Evolutionary conservation across 495 filamentous ascomycete species (phyloP).

Genomic region (Aspergillus heteromorphus): DNA sequence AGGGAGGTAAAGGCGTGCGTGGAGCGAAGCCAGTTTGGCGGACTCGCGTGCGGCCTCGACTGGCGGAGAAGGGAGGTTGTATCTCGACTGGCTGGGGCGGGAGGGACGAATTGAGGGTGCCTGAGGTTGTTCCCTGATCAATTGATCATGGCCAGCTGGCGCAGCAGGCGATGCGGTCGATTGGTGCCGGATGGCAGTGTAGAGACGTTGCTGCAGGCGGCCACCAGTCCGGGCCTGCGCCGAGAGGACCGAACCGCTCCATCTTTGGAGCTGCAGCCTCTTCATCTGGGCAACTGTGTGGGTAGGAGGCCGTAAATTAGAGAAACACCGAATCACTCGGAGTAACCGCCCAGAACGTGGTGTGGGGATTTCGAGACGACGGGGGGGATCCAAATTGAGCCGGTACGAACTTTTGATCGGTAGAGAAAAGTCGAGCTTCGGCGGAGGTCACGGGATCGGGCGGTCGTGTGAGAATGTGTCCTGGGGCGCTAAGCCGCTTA

Average conservation of each 20-base stretch:
- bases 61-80: slow-evolving; percentile 58
- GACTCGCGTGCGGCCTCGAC: slow-evolving; percentile 64
- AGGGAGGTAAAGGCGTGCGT: slow-evolving; percentile 82
- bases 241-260: slow-evolving; percentile 65
- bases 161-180: slow-evolving; percentile 33
- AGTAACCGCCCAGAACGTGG: slow-evolving; percentile 3
- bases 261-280: slow-evolving; percentile 64
- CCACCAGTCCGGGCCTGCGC: slow-evolving; percentile 47
- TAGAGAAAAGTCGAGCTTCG: slow-evolving; percentile 43
- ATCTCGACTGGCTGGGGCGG: slow-evolving; percentile 28
- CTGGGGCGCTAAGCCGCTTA: slow-evolving; percentile 25
- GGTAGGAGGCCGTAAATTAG: slow-evolving; percentile 5
- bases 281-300: slow-evolving; percentile 50
- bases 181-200: slow-evolving; percentile 31
- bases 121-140: slow-evolving; percentile 16
- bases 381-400: slow-evolving; percentile 5
- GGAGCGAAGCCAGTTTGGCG: slow-evolving; percentile 88
- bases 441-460: slow-evolving; percentile 40
- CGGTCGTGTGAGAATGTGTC: slow-evolving; percentile 30
- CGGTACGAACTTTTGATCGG: slow-evolving; percentile 20
- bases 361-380: slow-evolving; percentile 9
- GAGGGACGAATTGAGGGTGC: slow-evolving; percentile 16
- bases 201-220: slow-evolving; percentile 42
- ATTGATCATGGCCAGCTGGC: slow-evolving; percentile 21
- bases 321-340: slow-evolving; percentile 7